Base-by-base conservation (phyloP, 2,329 filamentous ascomycete genomes). In the Aspergillus viridinutans region DNA sequence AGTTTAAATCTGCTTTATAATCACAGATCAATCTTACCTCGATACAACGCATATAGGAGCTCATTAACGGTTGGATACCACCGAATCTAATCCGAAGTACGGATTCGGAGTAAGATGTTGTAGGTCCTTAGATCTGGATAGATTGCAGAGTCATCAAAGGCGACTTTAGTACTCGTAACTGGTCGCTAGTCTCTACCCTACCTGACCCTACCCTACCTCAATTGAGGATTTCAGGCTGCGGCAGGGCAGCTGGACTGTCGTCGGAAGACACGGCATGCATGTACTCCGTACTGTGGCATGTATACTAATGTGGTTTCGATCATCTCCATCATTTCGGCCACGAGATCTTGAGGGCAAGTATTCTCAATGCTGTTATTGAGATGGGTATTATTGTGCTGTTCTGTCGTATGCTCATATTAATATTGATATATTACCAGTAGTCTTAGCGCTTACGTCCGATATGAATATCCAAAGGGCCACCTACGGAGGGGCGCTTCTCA, bases 401-500 rank as follows among this genome's bases (percentile, higher is more conserved):
- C 9, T 17, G 14, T 17, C 32, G 32, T 6, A n/a, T n/a, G n/a
- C n/a, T n/a, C n/a, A n/a, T n/a, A 38, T 17, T 38, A 38, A 17
- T 38, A 17, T 38, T 17, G 32, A 38, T 17, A 38, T 38, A n/a
- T 38, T 38, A 38, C 32, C 3, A 17, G 14, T 17, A 38, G 32
- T 38, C 6, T 38, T 38, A 17, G 32, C 14, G 32, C 32, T 38
- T 38, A 38, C 32, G 6, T 38, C 14, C 32, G 17, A 35, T n/a
- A 38, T 38, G 32, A 38, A 38, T 17, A 38, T 7, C 14, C 32
- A 7, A n/a, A 38, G 32, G 14, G 32, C 32, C 32, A 35, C 32
- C 4, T 35, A 35, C 32, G 14, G 32, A 35, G 32, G 32, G 32
- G 32, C 32, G 32, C 32, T 17, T 35, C 32, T 65, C 68, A 65